These are phyloP conservation scores for Phaseolus lunatus DNA, from an alignment of 306 rosid genomes.

Conservation along the genomic window DNA sequence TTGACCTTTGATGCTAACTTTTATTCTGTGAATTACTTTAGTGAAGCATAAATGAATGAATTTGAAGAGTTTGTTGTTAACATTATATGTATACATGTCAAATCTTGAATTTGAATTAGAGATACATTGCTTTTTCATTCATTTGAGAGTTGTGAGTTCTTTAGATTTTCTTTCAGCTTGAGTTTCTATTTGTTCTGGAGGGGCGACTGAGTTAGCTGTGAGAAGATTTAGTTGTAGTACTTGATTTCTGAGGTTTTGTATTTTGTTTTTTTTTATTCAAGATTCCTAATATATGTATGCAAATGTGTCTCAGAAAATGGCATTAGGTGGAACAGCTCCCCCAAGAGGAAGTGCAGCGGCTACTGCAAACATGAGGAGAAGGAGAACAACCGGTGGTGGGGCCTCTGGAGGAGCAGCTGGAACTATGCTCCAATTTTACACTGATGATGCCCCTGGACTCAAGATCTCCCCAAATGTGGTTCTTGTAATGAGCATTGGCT, in stretches of 20 bases:
- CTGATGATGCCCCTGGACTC: constrained; percentile 93
- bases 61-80: not conserved
- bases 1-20: not conserved
- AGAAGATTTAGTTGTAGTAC: not conserved
- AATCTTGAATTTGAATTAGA: not conserved
- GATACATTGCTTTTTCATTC: constrained; percentile 9
- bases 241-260: not conserved
- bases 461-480: constrained; percentile 92
- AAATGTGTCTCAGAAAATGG: constrained; percentile 71
- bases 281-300: constrained; percentile 34
- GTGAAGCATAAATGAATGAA: not conserved
- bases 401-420: constrained; percentile 88
- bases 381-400: constrained; percentile 71
- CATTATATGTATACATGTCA: not conserved
- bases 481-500: constrained; percentile 95
- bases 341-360: constrained; percentile 97
- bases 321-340: constrained; percentile 77
- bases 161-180: not conserved
- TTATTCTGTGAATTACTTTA: not conserved
- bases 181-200: not conserved
- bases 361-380: constrained; percentile 87
- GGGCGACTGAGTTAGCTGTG: not conserved
- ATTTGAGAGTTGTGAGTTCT: not conserved
- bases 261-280: constrained; percentile 20
- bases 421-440: constrained; percentile 92